Conservation (phyloP, 768 basidiomycete species). For the Cystobasidiopsis lactophilus region DNA sequence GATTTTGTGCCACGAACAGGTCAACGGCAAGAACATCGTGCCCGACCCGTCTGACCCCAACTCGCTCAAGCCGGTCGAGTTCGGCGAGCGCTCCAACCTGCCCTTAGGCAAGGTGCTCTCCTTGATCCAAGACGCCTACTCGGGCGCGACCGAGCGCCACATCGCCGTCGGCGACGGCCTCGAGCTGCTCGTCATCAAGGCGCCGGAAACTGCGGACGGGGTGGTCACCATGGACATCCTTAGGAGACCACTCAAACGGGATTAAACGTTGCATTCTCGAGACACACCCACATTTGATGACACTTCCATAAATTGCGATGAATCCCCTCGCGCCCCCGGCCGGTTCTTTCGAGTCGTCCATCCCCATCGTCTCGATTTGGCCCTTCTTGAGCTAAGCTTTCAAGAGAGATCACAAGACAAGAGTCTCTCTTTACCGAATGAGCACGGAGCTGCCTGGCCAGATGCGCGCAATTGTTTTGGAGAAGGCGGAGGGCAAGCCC, state of each 20-base stretch:
- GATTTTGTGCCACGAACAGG: constrained; percentile 34
- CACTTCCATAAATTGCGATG: no score
- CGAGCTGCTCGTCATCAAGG: background rate
- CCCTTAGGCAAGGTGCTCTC: constrained; percentile 56
- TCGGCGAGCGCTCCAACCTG: constrained; percentile 41
- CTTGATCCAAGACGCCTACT: constrained; percentile 89
- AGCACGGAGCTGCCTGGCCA: constrained; percentile 25
- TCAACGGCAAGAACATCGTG: constrained; percentile 92
- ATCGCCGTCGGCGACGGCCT: constrained; percentile 48
- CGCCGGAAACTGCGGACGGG: background rate
- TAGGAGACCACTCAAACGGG: background rate
- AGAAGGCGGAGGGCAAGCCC: constrained; percentile 25
- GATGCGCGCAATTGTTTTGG: constrained; percentile 34
- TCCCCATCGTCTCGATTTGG: no score
- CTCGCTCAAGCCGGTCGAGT: background rate
- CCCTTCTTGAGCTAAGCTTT: no score
- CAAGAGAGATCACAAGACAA: no score
- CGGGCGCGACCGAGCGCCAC: constrained; percentile 89
- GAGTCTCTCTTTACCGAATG: no score
- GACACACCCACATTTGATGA: no score
- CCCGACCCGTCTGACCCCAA: constrained; percentile 38
- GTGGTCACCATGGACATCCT: background rate
- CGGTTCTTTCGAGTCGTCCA: no score
- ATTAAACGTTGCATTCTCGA: no score
- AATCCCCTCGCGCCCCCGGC: no score